Base-by-base conservation (phyloP, 495 filamentous ascomycete genomes). In the Penicillium tannophilum region DNA sequence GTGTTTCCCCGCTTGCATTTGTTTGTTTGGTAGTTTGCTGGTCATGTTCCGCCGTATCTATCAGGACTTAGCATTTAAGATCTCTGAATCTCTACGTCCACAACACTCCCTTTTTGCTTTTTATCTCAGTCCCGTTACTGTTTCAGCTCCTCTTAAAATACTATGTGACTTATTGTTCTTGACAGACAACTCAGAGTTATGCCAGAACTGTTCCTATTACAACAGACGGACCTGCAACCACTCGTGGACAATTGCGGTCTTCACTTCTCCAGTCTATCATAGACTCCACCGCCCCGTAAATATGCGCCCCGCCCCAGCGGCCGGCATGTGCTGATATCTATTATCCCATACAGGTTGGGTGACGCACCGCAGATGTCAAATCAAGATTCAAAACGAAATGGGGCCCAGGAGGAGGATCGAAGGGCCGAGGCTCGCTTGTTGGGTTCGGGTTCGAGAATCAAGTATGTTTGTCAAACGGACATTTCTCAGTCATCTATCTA, bases 201-300 rank as follows among this genome's bases (percentile, higher is more conserved):
- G 75, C 62, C 63, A 66, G 70, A 57, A 57, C 10, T 20, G 9
- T 46, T 55, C 50, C 52, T 56, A 28, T 33, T 52, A 49, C 54
- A 24, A 51, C 52, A 17, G 30, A 51, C 56, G 52, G 58, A 66
- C 47, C 62, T 57, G 53, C 57, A 65, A 31, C 53, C 54, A 55
- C 66, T 63, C 62, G 65, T 63, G 58, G 64, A 65, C 50, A 56
- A 65, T 59, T 66, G 55, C 72, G 58, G 59, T 56, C 61, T 44
- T 57, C 64, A 35, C 50, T 55, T 60, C 61, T 70, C 48, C 60
- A 55, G 31, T 58, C 51, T 55, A 54, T 57, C 57, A 48, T 70
- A 69, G 72, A 66, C 48, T 66, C 68, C 58, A 54, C 55, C 61
- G 46, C 58, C 56, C 59, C 64, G 73, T 74, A 71, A 63, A 61